Conservation (phyloP, 768 basidiomycete species). For the Lanmaoa rubissima region DNA sequence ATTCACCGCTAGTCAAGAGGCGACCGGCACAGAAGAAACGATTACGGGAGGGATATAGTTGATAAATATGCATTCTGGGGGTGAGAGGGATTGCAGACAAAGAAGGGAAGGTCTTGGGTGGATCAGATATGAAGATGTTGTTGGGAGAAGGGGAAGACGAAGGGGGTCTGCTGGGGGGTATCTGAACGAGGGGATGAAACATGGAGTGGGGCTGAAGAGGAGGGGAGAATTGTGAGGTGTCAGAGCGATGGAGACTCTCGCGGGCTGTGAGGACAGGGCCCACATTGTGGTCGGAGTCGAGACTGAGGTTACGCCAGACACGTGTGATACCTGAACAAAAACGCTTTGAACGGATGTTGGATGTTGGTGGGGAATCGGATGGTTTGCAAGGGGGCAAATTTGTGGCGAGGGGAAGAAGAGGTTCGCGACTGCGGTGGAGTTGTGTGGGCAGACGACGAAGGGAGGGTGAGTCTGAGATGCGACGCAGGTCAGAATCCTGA, state of each 20-base stretch:
- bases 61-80: constrained; percentile 51
- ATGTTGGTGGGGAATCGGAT: neutral
- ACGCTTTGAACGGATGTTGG: neutral
- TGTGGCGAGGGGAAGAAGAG: constrained; percentile 54
- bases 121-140: constrained; percentile 29
- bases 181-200: constrained; percentile 25
- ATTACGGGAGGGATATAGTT: constrained; percentile 70
- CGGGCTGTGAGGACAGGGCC: constrained; percentile 3
- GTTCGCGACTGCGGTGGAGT: constrained; percentile 68
- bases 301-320: constrained; percentile 50
- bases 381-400: neutral
- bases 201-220: constrained; percentile 13
- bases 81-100: constrained; percentile 34
- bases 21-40: constrained; percentile 71
- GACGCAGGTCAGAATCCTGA: constrained; percentile 41
- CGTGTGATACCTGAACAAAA: constrained; percentile 50
- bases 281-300: constrained; percentile 46
- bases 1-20: constrained; percentile 83
- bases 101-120: constrained; percentile 31
- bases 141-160: constrained; percentile 30
- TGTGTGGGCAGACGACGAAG: constrained; percentile 36
- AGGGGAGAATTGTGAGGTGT: constrained; percentile 5
- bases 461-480: constrained; percentile 23
- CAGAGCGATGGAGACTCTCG: constrained; percentile 3
- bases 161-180: constrained; percentile 21